Conservation (phyloP, 2,329 filamentous ascomycete genomes). For the Trichoderma koningii region DNA sequence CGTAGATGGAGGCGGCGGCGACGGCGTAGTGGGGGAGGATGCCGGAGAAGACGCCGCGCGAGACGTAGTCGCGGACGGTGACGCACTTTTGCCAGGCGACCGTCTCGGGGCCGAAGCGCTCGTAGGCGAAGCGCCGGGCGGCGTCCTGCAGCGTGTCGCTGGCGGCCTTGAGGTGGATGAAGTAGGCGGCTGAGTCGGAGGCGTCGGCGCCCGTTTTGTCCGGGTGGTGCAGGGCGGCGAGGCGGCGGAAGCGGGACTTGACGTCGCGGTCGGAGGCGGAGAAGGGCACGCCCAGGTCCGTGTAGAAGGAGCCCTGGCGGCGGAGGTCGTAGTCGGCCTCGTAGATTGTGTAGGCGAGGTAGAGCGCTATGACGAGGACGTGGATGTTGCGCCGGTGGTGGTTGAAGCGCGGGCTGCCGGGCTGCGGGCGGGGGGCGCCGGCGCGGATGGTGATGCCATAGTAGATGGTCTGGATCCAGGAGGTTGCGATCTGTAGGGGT, state of each 20-base stretch:
- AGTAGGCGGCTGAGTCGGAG: constrained; percentile 51
- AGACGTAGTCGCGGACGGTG: constrained; percentile 72
- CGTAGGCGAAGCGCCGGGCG: constrained; percentile 80
- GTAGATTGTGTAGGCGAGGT: constrained; percentile 89
- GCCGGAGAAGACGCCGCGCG: constrained; percentile 61
- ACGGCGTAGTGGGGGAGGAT: constrained; percentile 63
- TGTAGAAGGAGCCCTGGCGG: constrained; percentile 74
- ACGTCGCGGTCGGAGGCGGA: constrained; percentile 72
- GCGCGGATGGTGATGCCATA: constrained; percentile 89
- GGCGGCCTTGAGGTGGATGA: constrained; percentile 80
- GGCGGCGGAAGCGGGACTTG: constrained; percentile 80
- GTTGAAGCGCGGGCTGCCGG: constrained; percentile 67
- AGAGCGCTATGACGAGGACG: constrained; percentile 76
- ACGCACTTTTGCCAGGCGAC: constrained; percentile 65
- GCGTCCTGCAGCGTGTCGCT: constrained; percentile 80
- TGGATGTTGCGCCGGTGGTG: constrained; percentile 81
- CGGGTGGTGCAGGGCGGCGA: constrained; percentile 74
- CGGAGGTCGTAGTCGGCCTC: constrained; percentile 84
- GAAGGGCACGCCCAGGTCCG: constrained; percentile 69
- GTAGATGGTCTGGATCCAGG: constrained; percentile 76
- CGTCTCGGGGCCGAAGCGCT: constrained; percentile 78
- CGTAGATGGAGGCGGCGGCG: constrained; percentile 60
- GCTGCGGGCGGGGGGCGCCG: constrained; percentile 73
- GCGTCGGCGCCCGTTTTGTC: constrained; percentile 67
- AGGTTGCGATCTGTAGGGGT: constrained; percentile 67